Percentiles rank a stretch among this genome's conserved stretches.
Conservation (phyloP, 129 eudicot genomes). For the Silybum marianum region DNA sequence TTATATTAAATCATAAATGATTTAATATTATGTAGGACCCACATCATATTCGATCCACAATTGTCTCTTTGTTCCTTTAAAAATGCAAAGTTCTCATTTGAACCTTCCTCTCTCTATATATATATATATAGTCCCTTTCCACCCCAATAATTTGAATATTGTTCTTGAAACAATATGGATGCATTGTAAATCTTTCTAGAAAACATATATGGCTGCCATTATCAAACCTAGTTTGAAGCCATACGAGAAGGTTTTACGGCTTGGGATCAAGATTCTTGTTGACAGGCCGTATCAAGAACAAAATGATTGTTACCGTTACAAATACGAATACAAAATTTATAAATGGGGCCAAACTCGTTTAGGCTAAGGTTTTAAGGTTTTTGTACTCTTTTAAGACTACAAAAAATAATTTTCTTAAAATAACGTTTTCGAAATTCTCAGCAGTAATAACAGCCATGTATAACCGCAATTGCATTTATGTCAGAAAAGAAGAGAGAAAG, state of each 20-base stretch:
- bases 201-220: conserved; percentile 46
- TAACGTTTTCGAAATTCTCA: conserved; percentile 16
- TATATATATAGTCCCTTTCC: too few relatives aligned
- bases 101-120: too few relatives aligned
- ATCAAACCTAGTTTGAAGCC: conserved; percentile 54
- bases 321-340: conserved; percentile 37
- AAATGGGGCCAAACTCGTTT: conserved; percentile 51
- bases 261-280: conserved; percentile 56
- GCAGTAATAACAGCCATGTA: conserved; percentile 50
- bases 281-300: conserved; percentile 59
- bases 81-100: too few relatives aligned
- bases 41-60: too few relatives aligned
- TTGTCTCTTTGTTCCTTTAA: too few relatives aligned
- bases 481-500: conserved; percentile 48
- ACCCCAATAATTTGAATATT: not conserved
- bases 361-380: conserved; percentile 30
- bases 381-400: not conserved
- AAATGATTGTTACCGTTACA: conserved; percentile 36
- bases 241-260: conserved; percentile 48
- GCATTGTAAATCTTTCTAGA: not conserved
- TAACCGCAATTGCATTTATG: conserved; percentile 48
- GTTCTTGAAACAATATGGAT: not conserved
- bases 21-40: too few relatives aligned
- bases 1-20: too few relatives aligned
- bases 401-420: not conserved